Evolutionary conservation across 345 rosid species (phyloP).

Genomic region (Kernera saxatilis): DNA sequence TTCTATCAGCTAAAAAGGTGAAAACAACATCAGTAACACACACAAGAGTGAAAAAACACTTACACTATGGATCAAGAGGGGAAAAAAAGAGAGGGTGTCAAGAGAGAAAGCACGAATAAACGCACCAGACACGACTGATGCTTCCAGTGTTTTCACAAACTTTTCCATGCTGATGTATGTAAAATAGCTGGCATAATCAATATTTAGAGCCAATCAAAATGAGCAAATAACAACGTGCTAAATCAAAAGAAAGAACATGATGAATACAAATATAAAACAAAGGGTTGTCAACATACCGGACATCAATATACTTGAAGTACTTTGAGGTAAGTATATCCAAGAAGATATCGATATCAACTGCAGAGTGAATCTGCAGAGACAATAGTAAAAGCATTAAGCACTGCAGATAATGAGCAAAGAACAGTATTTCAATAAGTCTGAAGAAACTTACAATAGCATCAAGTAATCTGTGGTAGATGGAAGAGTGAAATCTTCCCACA

Average conservation of each 20-base stretch:
- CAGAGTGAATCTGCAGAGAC: conserved; percentile 49
- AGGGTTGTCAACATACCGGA: conserved; percentile 47
- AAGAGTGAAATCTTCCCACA: conserved; percentile 61
- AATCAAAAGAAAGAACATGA: background rate
- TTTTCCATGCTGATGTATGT: conserved; percentile 77
- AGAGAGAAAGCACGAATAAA: background rate
- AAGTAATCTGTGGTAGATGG: conserved; percentile 64
- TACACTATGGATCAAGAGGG: background rate
- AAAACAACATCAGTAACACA: background rate
- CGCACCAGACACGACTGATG: conserved; percentile 38
- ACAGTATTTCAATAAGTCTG: background rate
- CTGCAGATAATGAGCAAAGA: background rate
- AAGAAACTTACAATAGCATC: conserved; percentile 51
- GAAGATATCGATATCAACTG: conserved; percentile 33
- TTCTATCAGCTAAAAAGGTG: conserved; percentile 26
- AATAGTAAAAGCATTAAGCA: background rate
- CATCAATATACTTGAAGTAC: conserved; percentile 72
- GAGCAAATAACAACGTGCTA: background rate
- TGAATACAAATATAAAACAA: background rate
- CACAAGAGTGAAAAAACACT: background rate
- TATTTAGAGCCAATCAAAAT: background rate
- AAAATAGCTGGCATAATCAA: conserved; percentile 48
- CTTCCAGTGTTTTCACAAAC: conserved; percentile 46
- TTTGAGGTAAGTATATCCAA: conserved; percentile 55
- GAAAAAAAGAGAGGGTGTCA: background rate